A percentile compares a stretch with the other conserved stretches of the same genome.
phyloP scores from a whole-genome alignment of 2,329 filamentous ascomycete genomes.

The Amesomyces nigricolor region DNA sequence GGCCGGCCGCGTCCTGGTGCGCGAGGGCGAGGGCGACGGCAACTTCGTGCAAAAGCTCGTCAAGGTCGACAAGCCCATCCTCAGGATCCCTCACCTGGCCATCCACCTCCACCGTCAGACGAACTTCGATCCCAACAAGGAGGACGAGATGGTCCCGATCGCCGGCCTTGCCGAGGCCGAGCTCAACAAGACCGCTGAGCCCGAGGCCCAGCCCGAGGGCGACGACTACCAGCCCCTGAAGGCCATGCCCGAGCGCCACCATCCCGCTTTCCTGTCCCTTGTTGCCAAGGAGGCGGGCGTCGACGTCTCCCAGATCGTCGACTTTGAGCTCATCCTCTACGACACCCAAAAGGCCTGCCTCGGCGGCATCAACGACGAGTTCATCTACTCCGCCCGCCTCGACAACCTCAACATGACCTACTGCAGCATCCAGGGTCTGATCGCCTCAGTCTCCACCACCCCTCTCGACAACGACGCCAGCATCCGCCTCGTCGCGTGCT shows the following conservation, averaged over 20 bases:
- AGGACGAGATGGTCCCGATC: constrained; percentile 92
- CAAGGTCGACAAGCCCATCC: constrained; percentile 83
- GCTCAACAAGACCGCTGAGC: constrained; percentile 64
- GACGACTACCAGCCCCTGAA: constrained; percentile 68
- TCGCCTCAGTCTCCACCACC: constrained; percentile 63
- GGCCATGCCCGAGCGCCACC: constrained; percentile 74
- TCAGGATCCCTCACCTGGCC: constrained; percentile 87
- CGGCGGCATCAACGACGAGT: constrained; percentile 85
- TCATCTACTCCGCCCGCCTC: constrained; percentile 91
- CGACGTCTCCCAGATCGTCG: constrained; percentile 65
- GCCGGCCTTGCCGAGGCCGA: constrained; percentile 81
- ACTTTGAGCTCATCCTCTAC: constrained; percentile 96
- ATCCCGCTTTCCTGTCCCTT: constrained; percentile 78
- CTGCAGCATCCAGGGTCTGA: constrained; percentile 79
- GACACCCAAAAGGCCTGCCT: constrained; percentile 89
- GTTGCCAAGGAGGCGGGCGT: constrained; percentile 75
- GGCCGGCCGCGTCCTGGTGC: constrained; percentile 81
- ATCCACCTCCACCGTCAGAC: constrained; percentile 87
- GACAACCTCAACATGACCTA: constrained; percentile 97
- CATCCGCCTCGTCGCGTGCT: constrained; percentile 89
- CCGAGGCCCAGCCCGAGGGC: constrained; percentile 37
- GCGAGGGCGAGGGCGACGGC: constrained; percentile 58
- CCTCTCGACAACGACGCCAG: constrained; percentile 69
- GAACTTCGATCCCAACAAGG: constrained; percentile 92
- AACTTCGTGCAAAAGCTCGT: constrained; percentile 78